phyloP scores from a whole-genome alignment of 2,329 filamentous ascomycete genomes.

The Paecilomyces variotii region DNA sequence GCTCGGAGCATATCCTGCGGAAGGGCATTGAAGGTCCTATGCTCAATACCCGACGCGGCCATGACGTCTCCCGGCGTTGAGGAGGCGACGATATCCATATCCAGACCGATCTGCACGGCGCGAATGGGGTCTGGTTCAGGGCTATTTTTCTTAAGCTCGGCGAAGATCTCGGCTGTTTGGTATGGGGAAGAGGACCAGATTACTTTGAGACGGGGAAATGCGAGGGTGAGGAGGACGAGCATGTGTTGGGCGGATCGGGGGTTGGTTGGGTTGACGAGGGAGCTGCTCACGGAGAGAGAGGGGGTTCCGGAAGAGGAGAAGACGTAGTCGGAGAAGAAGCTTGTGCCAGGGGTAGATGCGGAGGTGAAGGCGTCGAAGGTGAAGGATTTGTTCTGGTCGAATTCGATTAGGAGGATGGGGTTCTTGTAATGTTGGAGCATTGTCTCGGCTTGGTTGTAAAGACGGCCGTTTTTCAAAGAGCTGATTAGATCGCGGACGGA shows the following conservation, averaged over 20 bases:
- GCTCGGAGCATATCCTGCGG: constrained; percentile 84
- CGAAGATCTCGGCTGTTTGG: constrained; percentile 95
- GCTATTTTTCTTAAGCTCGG: constrained; percentile 81
- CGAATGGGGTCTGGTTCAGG: constrained; percentile 83
- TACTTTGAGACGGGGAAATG: constrained; percentile 81
- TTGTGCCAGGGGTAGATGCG: constrained; percentile 31
- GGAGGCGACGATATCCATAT: constrained; percentile 39
- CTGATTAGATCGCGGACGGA: constrained; percentile 84
- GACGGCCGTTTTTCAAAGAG: constrained; percentile 82
- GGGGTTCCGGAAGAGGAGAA: constrained; percentile 29
- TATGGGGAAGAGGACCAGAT: constrained; percentile 93
- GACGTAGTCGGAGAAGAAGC: constrained; percentile 47
- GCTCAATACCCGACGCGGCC: constrained; percentile 45
- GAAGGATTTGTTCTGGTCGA: constrained; percentile 95
- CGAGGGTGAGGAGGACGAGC: constrained; percentile 82
- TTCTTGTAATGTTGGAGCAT: constrained; percentile 91
- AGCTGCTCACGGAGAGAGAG: constrained; percentile 50
- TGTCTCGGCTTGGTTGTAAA: constrained; percentile 85
- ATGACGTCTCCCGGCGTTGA: constrained; percentile 44
- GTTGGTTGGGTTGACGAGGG: constrained; percentile 53
- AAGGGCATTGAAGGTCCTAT: constrained; percentile 70
- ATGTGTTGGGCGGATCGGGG: constrained; percentile 81
- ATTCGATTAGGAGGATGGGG: constrained; percentile 91
- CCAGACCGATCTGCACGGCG: constrained; percentile 75
- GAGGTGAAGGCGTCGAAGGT: constrained; percentile 65